phyloP scores from a whole-genome alignment of 495 filamentous ascomycete species.

The Xylaria acuta region DNA sequence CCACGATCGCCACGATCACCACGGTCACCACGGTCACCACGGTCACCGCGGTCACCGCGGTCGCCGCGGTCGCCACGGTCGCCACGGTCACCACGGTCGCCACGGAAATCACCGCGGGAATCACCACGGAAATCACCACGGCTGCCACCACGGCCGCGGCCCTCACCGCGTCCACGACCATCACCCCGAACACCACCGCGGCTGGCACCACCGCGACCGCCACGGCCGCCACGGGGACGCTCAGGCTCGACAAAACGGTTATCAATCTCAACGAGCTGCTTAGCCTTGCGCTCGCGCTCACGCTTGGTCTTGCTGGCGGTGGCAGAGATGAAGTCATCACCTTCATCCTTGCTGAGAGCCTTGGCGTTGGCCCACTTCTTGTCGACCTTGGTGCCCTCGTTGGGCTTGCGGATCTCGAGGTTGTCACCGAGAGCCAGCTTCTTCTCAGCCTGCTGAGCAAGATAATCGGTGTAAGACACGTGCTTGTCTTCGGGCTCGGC shows the following conservation, averaged over 20 bases:
- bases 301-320: constrained; percentile 81
- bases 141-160: constrained; percentile 54
- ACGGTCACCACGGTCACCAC: constrained; percentile 53
- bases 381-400: constrained; percentile 82
- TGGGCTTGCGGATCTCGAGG: constrained; percentile 80
- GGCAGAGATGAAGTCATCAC: constrained; percentile 78
- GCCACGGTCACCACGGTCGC: constrained; percentile 53
- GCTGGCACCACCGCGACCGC: constrained; percentile 55
- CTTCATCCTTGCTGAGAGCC: constrained; percentile 72
- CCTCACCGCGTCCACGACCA: constrained; percentile 55
- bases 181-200: constrained; percentile 58
- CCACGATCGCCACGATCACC: constrained; percentile 60
- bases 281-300: constrained; percentile 89
- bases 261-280: constrained; percentile 88
- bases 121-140: constrained; percentile 52
- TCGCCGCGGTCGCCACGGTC: constrained; percentile 55
- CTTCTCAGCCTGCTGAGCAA: constrained; percentile 84
- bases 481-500: constrained; percentile 84
- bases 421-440: constrained; percentile 71
- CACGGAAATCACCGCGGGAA: constrained; percentile 51
- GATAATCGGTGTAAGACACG: constrained; percentile 86
- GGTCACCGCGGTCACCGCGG: constrained; percentile 58
- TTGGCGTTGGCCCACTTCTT: constrained; percentile 93
- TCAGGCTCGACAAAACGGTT: constrained; percentile 73
- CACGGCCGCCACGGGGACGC: constrained; percentile 61